phyloP scores from a whole-genome alignment of 768 basidiomycete genomes.

The Leccinum pellstonianum region DNA sequence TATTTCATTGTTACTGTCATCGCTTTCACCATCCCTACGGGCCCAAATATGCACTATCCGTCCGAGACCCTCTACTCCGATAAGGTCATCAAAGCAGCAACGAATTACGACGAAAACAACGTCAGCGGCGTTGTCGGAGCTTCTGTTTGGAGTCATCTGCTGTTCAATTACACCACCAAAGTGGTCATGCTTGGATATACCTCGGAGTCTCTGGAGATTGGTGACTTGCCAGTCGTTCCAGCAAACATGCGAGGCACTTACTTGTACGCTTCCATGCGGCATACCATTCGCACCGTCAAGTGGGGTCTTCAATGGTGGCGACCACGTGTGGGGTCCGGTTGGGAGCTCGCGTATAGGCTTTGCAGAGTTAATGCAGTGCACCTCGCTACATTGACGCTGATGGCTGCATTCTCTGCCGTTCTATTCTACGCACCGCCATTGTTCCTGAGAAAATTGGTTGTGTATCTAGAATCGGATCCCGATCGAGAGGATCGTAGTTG shows the following conservation, averaged over 20 bases:
- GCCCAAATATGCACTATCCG: slow-evolving; percentile 75
- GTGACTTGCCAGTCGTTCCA: slow-evolving; percentile 82
- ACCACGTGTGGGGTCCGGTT: slow-evolving; percentile 61
- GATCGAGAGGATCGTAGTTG: slow-evolving; percentile 54
- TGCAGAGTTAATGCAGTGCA: slow-evolving; percentile 50
- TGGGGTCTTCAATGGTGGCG: slow-evolving; percentile 57
- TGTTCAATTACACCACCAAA: slow-evolving; percentile 89
- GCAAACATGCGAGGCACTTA: slow-evolving; percentile 64
- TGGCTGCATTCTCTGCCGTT: slow-evolving; percentile 57
- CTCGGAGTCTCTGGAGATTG: slow-evolving; percentile 75
- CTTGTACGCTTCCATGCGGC: slow-evolving; percentile 67
- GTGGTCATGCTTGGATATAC: slow-evolving; percentile 83
- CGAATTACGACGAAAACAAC: slow-evolving; percentile 68
- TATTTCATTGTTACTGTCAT: slow-evolving; percentile 47
- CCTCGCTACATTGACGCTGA: slow-evolving; percentile 41
- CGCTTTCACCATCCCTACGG: slow-evolving; percentile 57
- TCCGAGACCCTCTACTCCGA: slow-evolving; percentile 72
- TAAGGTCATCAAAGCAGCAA: slow-evolving; percentile 58
- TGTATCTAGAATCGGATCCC: slow-evolving; percentile 64
- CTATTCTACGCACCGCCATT: slow-evolving; percentile 66
- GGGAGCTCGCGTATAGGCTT: slow-evolving; percentile 60
- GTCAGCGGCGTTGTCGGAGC: slow-evolving; percentile 63
- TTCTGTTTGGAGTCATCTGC: slow-evolving; percentile 43
- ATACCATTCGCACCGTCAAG: slow-evolving; percentile 48
- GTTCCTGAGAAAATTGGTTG: slow-evolving; percentile 59